Conservation (phyloP, 768 basidiomycete species). For the Pleurotus tuoliensis region DNA sequence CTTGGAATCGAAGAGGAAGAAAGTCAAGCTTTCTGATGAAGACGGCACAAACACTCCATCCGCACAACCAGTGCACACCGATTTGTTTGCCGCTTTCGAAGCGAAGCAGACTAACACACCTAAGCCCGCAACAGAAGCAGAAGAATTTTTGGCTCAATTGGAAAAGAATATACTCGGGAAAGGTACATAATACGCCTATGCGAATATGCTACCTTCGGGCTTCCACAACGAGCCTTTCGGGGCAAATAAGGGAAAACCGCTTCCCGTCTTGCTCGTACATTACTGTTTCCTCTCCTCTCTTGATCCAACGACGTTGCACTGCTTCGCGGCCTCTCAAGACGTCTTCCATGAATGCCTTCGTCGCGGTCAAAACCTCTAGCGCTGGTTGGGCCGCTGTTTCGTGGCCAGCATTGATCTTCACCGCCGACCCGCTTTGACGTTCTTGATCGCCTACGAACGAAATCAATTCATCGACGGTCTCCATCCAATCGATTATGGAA, state of each 20-base stretch:
- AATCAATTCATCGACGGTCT: slow-evolving; percentile 39
- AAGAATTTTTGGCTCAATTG: slow-evolving; percentile 62
- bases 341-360: slow-evolving; percentile 43
- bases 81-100: slow-evolving; percentile 54
- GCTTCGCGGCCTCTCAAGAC: slow-evolving; percentile 39
- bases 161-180: slow-evolving; percentile 54
- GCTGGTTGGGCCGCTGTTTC: slow-evolving; percentile 42
- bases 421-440: slow-evolving; percentile 8
- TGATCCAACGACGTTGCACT: slow-evolving; percentile 25
- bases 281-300: slow-evolving; percentile 35
- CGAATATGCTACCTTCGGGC: slow-evolving; percentile 17
- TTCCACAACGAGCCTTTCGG: slow-evolving; percentile 41
- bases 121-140: slow-evolving; percentile 39
- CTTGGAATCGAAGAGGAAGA: slow-evolving; percentile 67
- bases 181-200: slow-evolving; percentile 7
- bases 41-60: neutral
- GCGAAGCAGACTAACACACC: slow-evolving; percentile 22
- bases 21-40: slow-evolving; percentile 27
- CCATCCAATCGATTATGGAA: slow-evolving; percentile 47
- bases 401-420: slow-evolving; percentile 49
- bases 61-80: slow-evolving; percentile 13
- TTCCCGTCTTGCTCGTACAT: slow-evolving; percentile 37
- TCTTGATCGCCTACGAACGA: slow-evolving; percentile 28
- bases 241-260: slow-evolving; percentile 43
- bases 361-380: slow-evolving; percentile 36